Evolutionary conservation across 495 filamentous ascomycete species (phyloP).

Genomic region (Daldinia decipiens): DNA sequence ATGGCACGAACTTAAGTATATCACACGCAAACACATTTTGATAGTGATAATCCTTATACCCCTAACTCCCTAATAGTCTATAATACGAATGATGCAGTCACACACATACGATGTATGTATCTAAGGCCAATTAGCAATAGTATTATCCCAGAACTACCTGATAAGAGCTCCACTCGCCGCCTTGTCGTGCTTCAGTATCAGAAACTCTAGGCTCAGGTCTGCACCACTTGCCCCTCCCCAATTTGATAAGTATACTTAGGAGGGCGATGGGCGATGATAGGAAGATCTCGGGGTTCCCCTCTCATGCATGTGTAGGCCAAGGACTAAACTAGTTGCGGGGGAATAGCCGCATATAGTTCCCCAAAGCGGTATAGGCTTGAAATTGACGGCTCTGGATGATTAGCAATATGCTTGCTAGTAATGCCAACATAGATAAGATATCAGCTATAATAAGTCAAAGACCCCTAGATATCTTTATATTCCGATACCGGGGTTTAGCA

Average conservation of each 20-base stretch:
- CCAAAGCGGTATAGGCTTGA: conserved; percentile 41
- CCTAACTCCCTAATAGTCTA: conserved; percentile 12
- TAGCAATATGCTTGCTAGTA: conserved; percentile 21
- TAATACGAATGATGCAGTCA: conserved; percentile 25
- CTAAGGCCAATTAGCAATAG: conserved; percentile 42
- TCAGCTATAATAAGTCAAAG: conserved; percentile 18
- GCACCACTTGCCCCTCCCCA: conserved; percentile 20
- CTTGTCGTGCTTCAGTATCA: conserved; percentile 24
- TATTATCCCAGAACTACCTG: conserved; percentile 32
- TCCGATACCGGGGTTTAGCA: conserved; percentile 42
- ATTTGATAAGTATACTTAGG: conserved; percentile 33
- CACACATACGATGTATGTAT: conserved; percentile 29
- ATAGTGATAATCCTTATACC: conserved; percentile 1
- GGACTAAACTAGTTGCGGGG: conserved; percentile 39
- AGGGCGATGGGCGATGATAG: conserved; percentile 32
- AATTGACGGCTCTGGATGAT: conserved; percentile 3
- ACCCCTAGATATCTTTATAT: conserved; percentile 12
- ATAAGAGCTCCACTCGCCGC: conserved; percentile 34
- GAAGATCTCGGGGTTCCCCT: conserved; percentile 38
- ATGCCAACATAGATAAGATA: conserved; percentile 21
- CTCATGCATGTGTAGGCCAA: conserved; percentile 21
- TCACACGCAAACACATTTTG: conserved; percentile 10
- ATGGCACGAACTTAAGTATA: conserved; percentile 25
- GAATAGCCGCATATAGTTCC: conserved; percentile 45
- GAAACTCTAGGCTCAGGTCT: conserved; percentile 30